These are phyloP conservation scores for Beauveria brongniartii DNA, from an alignment of 2,329 filamentous ascomycete genomes.

Conservation along the genomic window DNA sequence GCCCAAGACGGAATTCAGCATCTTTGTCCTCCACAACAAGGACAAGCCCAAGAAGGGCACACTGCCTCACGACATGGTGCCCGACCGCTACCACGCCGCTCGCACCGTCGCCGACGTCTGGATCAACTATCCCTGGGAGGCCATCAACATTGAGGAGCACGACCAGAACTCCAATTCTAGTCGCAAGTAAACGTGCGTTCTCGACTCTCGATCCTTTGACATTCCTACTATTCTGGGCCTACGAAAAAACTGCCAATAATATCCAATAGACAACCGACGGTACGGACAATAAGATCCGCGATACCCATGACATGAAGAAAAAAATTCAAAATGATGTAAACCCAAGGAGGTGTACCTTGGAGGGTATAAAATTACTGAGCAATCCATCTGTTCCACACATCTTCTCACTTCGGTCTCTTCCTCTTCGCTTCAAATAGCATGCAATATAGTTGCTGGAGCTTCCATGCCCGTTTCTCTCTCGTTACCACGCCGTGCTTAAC, in stretches of 20 bases:
- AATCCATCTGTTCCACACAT: not conserved
- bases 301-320: not conserved
- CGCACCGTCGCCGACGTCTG: slow-evolving; percentile 87
- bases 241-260: not conserved
- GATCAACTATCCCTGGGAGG: slow-evolving; percentile 99
- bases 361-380: not conserved
- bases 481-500: not conserved
- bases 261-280: not conserved
- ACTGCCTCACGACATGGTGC: slow-evolving; percentile 70
- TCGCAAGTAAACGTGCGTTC: not conserved
- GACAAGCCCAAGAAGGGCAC: slow-evolving; percentile 90
- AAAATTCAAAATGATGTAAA: not conserved
- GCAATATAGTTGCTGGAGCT: not conserved
- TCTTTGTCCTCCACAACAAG: slow-evolving; percentile 99
- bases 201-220: not conserved
- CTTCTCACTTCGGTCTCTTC: not conserved
- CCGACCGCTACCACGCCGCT: slow-evolving; percentile 73
- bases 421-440: not conserved
- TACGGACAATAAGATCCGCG: not conserved
- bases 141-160: slow-evolving; percentile 86
- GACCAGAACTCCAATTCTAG: slow-evolving; percentile 36
- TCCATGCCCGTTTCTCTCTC: not conserved
- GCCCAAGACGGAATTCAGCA: slow-evolving; percentile 74
- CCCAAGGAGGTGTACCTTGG: not conserved
- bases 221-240: not conserved